Base-by-base conservation (phyloP, 176 grass and related monocot species). In the Oropetium thomaeum region DNA sequence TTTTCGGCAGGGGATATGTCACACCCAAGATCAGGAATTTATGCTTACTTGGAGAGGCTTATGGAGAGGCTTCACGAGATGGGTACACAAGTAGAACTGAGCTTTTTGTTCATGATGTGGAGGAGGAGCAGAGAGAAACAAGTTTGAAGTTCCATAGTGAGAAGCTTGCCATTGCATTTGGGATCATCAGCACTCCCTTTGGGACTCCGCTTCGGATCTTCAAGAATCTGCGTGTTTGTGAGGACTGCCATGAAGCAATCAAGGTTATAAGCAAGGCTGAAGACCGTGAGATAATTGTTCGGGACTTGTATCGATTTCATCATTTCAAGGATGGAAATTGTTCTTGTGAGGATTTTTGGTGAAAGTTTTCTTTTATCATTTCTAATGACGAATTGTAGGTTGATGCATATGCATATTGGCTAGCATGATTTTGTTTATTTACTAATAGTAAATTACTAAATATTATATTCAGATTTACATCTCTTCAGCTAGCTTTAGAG, bases 401-500 rank as follows among this genome's bases (percentile, higher is more conserved):
- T 73, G 32, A 48, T 62, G 35, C 54, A 42, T 32, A 29, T 71
- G 16, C 43, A 10, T 10, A 12, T 11, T 63, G 11, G 63, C 48
- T 42, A 31, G 41, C 37, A 71, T 2, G n/a, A 54, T 9, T 34
- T 71, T 11, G 69, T n/a, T n/a, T n/a, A n/a, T 31, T 75, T 31
- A 43, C 38, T 42, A 58, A 40, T 17, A 73, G 33, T 3, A 4
- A 4, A 12, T 37, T 12, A 10, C 61, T 22, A 10, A 20, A 92
- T 77, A 83, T 71, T 92, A 34, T 96, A 88, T 62, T 64, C 81
- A 29, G 86, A 89, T 37, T 52, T 52, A 89, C 87, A 74, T 84
- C 87, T 82, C 87, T 88, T 73, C 89, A 89, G 75, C 78, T 90
- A 65, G 93, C 87, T 41, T 79, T n/a, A n/a, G n/a, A n/a, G n/a